Evolutionary conservation across 148 eudicot species (phyloP).

Genomic region (Amaranthus hypochondriacus): DNA sequence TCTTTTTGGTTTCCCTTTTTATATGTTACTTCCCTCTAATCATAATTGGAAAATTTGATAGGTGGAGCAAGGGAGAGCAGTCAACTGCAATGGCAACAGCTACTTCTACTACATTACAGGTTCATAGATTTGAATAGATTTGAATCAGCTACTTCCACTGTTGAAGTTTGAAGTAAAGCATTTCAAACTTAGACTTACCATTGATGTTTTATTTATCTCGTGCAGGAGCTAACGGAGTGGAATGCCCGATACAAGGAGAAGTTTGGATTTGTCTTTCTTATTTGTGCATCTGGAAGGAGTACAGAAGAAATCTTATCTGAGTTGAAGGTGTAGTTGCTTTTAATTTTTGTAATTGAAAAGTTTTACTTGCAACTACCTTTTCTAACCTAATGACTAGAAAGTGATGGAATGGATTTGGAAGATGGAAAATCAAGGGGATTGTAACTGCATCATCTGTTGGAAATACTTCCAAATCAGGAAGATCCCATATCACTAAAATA

Average conservation of each 20-base stretch:
- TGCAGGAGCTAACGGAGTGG: slow-evolving; percentile 81
- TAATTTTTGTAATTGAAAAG: background rate
- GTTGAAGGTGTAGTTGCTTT: slow-evolving; percentile 52
- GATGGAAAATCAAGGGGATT: background rate
- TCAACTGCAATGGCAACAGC: slow-evolving; percentile 86
- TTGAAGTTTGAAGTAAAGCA: background rate
- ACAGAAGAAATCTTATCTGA: slow-evolving; percentile 77
- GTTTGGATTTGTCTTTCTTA: slow-evolving; percentile 85
- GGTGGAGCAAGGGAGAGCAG: slow-evolving; percentile 98
- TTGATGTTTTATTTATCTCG: background rate
- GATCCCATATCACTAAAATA: too few species aligned
- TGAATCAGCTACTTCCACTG: background rate
- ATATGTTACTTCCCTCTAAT: background rate
- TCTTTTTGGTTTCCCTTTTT: background rate
- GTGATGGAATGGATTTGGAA: background rate
- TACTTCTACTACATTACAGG: slow-evolving; percentile 59
- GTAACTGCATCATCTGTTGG: too few species aligned
- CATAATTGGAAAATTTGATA: slow-evolving; percentile 17
- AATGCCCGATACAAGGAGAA: slow-evolving; percentile 61
- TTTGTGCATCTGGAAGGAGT: slow-evolving; percentile 90
- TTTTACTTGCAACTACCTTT: background rate
- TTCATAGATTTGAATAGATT: slow-evolving; percentile 8
- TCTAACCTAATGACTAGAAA: background rate
- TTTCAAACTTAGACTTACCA: background rate
- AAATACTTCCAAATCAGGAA: too few species aligned